phyloP scores from a whole-genome alignment of 129 eudicot genomes.

The Centella asiatica region DNA sequence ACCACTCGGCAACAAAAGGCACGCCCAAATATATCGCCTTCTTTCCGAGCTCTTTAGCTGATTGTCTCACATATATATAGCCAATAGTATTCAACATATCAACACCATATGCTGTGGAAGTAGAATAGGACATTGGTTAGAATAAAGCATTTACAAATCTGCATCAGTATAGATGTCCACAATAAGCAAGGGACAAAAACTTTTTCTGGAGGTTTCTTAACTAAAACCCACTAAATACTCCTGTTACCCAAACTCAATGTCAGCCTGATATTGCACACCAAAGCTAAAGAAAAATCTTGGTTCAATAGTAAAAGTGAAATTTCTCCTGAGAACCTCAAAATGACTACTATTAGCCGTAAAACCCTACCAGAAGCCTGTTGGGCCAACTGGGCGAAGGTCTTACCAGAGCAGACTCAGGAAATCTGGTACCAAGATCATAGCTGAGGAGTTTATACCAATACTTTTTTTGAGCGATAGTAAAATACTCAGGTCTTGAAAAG shows the following conservation, averaged over 20 bases:
- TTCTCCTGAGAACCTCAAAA: too few species aligned
- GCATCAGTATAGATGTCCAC: not conserved
- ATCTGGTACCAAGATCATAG: too few species aligned
- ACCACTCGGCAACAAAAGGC: slow-evolving; percentile 98
- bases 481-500: too few species aligned
- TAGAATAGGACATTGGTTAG: not conserved
- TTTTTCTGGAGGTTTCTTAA: not conserved
- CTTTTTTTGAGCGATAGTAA: too few species aligned
- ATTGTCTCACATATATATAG: slow-evolving; percentile 77
- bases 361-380: too few species aligned
- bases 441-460: too few species aligned
- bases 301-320: too few species aligned
- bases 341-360: too few species aligned
- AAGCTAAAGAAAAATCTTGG: too few species aligned
- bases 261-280: too few species aligned
- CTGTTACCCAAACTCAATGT: not conserved
- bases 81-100: slow-evolving; percentile 97
- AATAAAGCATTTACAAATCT: not conserved
- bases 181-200: not conserved
- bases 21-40: slow-evolving; percentile 78
- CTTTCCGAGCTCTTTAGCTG: slow-evolving; percentile 96
- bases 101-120: slow-evolving; percentile 80
- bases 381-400: too few species aligned
- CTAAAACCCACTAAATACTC: not conserved
- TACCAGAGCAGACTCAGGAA: too few species aligned